Evolutionary conservation across 305 asterid genomes (phyloP), one percentile per base, ranked within the genome.

Genomic region (Plantago lanceolata): DNA sequence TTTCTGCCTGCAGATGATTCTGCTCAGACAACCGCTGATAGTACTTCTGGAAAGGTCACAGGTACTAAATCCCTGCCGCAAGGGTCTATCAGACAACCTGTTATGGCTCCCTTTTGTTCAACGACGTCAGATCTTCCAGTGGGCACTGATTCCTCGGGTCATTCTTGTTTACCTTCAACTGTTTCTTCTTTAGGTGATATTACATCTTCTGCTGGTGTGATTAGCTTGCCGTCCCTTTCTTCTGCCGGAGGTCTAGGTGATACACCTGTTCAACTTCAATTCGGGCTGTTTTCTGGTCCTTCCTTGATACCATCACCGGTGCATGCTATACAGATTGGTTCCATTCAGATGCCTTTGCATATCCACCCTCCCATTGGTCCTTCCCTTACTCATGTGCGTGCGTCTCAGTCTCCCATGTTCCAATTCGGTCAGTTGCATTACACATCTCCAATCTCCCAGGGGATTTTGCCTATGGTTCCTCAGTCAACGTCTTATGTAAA

Each of bases 271-370:
- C 81, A 86, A 62, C 87, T 88, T 79, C 97, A 88, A 82, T 94
- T 94, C 86, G 99, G 99, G 65, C 82, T 94, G 68, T 94, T 90
- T 78, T 80, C 97, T 67, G 96, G 96, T 68, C 96, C 99, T 35
- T 75, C 99, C 52, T 72, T 90, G 76, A 85, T 94, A 75, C 95
- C 97, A 61, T 83, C 96, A 77, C 96, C 96, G 2, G 91, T 94
- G 75, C 93, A 96, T 21, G 85, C 96, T 26, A 90, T 94, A 76
- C 99, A 94, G 86, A 94, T 94, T 70, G 97, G 99, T 76, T 94
- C 99, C n/a, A 90, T 94, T 60, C 97, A 90, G 83, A 94, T 94
- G 96, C 99, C 99, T 70, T 87, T 94, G 59, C 95, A 84, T 68
- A 81, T 83, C 63, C 89, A 94, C 74, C 84, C 85, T 68, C 75